Evolutionary conservation across 1,284 basidiomycete species (phyloP), one percentile per base, ranked within the genome.

Genomic region (Sphaerobolus stellatus): DNA sequence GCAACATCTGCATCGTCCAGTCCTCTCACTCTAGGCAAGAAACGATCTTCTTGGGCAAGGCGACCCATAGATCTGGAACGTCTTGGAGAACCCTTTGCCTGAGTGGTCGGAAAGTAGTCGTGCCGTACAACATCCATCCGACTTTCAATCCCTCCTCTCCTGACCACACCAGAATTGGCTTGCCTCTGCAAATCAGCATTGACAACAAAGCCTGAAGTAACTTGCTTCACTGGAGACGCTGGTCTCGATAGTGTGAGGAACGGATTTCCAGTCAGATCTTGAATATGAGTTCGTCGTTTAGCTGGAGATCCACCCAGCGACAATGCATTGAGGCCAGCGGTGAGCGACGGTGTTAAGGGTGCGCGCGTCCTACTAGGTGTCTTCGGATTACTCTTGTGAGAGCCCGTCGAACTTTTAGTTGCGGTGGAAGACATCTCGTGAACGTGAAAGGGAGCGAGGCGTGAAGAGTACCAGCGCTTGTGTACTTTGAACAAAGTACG

Each of bases 111-210:
- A 44, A 78, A 69, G 59, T 82, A 81, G 60, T 83, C 82, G 36
- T 77, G 73, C 1, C 82, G 83, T 53, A 90, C 80, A 22, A 90
- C 84, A 50, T 91, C 83, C 22, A 90, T 71, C 57, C 86, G 76
- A 59, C 83, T 86, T 66, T 91, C 89, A 14, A 90, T 70, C 5
- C 88, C 88, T 29, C 88, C 89, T 58, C 82, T 87, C 29, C 86
- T 73, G 57, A 91, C 83, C 9, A 91, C 77, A 3, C 86, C 86
- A 2, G 68, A 69, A 56, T 76, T 81, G 0, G 85, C 84, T 63
- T 89, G 86, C 2, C 80, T 75, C 46, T 81, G 75, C 5, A 87
- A 67, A 3, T 76, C 76, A 46, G 82, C 81, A 0, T 78, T 77
- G 33, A 82, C 73, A 20, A 78, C 71, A 40, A 83, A 76, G 1